phyloP scores from a whole-genome alignment of 768 basidiomycete genomes.

The Udeniomyces megalosporus region DNA sequence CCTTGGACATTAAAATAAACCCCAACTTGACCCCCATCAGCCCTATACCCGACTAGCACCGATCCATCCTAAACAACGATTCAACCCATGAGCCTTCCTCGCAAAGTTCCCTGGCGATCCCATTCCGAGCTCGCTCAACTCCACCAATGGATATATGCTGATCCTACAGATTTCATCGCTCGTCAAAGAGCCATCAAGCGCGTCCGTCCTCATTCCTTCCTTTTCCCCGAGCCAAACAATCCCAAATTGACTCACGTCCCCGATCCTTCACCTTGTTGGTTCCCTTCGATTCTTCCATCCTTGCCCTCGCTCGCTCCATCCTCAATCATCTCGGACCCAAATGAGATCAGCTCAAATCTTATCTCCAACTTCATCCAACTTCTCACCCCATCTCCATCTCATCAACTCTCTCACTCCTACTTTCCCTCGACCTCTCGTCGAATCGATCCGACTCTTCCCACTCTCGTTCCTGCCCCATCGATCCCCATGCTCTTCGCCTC shows the following conservation, averaged over 20 bases:
- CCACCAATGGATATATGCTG: conserved; percentile 56
- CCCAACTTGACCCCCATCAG: too few relatives aligned
- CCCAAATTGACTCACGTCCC: too few relatives aligned
- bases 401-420: conserved; percentile 24
- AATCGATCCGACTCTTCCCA: conserved; percentile 1
- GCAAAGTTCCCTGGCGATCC: conserved; percentile 63
- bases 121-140: conserved; percentile 55
- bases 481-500: conserved; percentile 36
- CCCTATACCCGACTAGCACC: too few relatives aligned
- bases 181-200: conserved; percentile 42
- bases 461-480: conserved; percentile 31
- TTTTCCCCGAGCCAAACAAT: neutral
- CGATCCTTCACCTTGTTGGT: too few relatives aligned
- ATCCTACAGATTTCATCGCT: conserved; percentile 45
- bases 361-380: conserved; percentile 10
- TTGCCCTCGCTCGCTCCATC: neutral
- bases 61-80: too few relatives aligned
- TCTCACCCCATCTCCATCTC: conserved; percentile 27
- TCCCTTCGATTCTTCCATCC: too few relatives aligned
- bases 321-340: neutral
- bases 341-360: conserved; percentile 22
- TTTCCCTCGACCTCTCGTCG: conserved; percentile 18
- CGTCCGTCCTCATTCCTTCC: conserved; percentile 9
- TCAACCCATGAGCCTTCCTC: conserved; percentile 35
- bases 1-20: too few relatives aligned